These are phyloP conservation scores for Xenoacremonium recifei DNA, from an alignment of 2,329 filamentous ascomycete species.

Conservation along the genomic window DNA sequence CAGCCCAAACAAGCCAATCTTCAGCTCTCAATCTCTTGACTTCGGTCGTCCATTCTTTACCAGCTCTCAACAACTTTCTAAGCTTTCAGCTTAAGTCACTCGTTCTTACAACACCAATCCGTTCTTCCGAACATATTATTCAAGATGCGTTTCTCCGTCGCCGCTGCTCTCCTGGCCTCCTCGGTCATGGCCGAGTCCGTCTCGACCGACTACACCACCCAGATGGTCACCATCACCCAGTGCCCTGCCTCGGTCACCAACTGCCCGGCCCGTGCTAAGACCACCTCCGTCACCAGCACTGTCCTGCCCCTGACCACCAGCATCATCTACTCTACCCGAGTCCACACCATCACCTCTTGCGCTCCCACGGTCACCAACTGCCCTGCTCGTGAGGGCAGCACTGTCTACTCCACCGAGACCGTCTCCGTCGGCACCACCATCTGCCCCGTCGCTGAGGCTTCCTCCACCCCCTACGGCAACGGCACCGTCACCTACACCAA, in stretches of 20 bases:
- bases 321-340: conserved; percentile 57
- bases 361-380: conserved; percentile 61
- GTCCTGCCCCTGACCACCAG: conserved; percentile 45
- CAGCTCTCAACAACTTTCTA: conserved; percentile 27
- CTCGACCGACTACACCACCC: conserved; percentile 55
- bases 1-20: conserved; percentile 45
- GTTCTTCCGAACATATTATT: conserved; percentile 32
- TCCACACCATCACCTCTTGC: conserved; percentile 63
- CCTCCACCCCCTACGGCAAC: conserved; percentile 20
- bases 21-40: conserved; percentile 42
- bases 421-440: conserved; percentile 39
- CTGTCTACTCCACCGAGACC: conserved; percentile 35
- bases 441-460: conserved; percentile 32
- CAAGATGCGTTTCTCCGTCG: conserved; percentile 64
- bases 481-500: conserved; percentile 12
- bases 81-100: conserved; percentile 25
- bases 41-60: conserved; percentile 58
- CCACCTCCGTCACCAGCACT: conserved; percentile 37
- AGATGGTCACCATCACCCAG: conserved; percentile 59
- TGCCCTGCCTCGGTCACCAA: conserved; percentile 59
- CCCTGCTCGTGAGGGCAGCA: conserved; percentile 45
- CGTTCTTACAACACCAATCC: conserved; percentile 18
- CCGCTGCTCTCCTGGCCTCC: conserved; percentile 47
- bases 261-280: conserved; percentile 50
- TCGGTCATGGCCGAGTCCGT: conserved; percentile 34